These are phyloP conservation scores for Eremomyces bilateralis DNA, from an alignment of 495 filamentous ascomycete species.

Conservation along the genomic window DNA sequence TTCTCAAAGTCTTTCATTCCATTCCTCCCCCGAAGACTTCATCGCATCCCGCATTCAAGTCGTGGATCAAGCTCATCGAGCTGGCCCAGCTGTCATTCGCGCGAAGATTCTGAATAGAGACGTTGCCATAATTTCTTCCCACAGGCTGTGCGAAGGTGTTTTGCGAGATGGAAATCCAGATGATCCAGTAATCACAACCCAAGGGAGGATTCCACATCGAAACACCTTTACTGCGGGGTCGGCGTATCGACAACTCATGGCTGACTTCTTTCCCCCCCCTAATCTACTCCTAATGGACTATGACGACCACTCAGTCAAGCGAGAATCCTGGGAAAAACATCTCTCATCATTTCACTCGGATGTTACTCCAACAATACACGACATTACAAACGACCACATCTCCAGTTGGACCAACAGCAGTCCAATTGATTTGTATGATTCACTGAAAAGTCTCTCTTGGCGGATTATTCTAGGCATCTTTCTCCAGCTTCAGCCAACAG, in stretches of 20 bases:
- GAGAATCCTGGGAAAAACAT: background rate
- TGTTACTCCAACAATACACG: background rate
- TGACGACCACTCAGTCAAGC: background rate
- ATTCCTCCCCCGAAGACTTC: slow-evolving; percentile 7
- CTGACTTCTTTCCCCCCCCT: slow-evolving; percentile 6
- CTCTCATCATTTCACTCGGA: background rate
- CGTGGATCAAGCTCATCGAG: background rate
- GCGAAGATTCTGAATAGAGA: slow-evolving; percentile 7
- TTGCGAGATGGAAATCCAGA: background rate
- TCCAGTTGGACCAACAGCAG: background rate
- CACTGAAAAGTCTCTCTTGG: slow-evolving; percentile 15
- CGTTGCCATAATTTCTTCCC: slow-evolving; percentile 5
- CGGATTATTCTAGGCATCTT: slow-evolving; percentile 11
- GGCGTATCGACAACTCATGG: slow-evolving; percentile 4
- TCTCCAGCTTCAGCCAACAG: slow-evolving; percentile 1
- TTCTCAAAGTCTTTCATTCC: slow-evolving; percentile 5
- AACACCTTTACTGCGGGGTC: slow-evolving; percentile 1
- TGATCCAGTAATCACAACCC: no score
- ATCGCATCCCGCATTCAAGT: slow-evolving; percentile 1
- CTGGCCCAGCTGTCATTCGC: slow-evolving; percentile 1
- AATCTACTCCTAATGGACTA: slow-evolving; percentile 6
- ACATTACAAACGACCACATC: no score
- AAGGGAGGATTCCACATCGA: no score
- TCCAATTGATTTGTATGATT: slow-evolving; percentile 11
- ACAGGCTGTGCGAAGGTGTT: slow-evolving; percentile 1